phyloP scores from a whole-genome alignment of 176 grass and related monocot genomes.

The Ananas comosus region DNA sequence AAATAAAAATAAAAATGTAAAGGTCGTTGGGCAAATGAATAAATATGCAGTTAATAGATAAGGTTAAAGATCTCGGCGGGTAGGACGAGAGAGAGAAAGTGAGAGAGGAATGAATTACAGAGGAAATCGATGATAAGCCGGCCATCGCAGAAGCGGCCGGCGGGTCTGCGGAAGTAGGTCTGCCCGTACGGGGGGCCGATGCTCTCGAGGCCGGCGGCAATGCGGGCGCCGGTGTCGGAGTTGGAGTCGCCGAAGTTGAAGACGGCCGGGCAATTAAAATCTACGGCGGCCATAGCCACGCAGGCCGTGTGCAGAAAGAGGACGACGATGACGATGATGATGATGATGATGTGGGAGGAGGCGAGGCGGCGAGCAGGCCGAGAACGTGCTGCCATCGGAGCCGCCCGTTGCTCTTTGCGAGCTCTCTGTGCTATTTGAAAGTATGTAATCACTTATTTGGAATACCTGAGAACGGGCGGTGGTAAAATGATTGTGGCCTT shows the following conservation, averaged over 20 bases:
- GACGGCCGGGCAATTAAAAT: slow-evolving; percentile 60
- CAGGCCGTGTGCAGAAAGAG: not conserved
- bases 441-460: too few relatives aligned
- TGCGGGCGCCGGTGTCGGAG: slow-evolving; percentile 79
- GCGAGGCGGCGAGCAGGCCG: not conserved
- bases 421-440: too few relatives aligned
- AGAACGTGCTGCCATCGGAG: not conserved
- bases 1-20: not conserved
- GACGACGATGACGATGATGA: slow-evolving; percentile 1
- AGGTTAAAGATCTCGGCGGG: too few relatives aligned
- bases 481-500: too few relatives aligned
- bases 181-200: slow-evolving; percentile 76
- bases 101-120: slow-evolving; percentile 32
- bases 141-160: slow-evolving; percentile 84
- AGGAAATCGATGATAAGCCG: slow-evolving; percentile 92
- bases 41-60: not conserved
- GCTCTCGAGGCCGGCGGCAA: slow-evolving; percentile 67
- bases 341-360: not conserved
- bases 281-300: slow-evolving; percentile 13
- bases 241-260: slow-evolving; percentile 99
- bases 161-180: slow-evolving; percentile 66
- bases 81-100: not conserved
- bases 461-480: too few relatives aligned
- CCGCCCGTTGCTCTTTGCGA: not conserved
- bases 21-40: not conserved